Conservation (phyloP, 2,329 filamentous ascomycete species). For the Alternaria sp. region DNA sequence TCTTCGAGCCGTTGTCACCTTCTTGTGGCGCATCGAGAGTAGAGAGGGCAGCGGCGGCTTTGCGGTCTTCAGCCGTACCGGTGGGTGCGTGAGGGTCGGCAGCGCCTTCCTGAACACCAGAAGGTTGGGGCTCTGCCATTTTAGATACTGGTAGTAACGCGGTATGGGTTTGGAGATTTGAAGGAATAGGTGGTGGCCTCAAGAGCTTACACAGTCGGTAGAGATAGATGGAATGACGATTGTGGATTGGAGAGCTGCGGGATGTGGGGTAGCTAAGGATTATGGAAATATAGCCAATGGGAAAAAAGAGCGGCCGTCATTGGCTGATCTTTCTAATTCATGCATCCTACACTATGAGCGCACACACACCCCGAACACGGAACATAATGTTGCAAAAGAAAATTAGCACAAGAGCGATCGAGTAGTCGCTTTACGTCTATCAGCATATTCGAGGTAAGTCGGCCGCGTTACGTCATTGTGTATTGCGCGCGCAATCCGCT, state of each 20-base stretch:
- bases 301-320: conserved; percentile 25
- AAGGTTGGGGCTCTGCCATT: conserved; percentile 71
- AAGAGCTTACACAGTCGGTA: background rate
- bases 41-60: conserved; percentile 77
- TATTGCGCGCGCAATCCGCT: conserved; percentile 4
- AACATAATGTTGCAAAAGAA: background rate
- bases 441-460: conserved; percentile 4
- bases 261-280: conserved; percentile 20
- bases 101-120: conserved; percentile 67
- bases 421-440: background rate
- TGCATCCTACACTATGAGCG: background rate
- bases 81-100: conserved; percentile 56
- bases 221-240: background rate
- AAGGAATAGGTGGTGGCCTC: background rate
- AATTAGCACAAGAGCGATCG: background rate
- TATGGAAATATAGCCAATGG: conserved; percentile 24
- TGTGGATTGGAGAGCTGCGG: conserved; percentile 1
- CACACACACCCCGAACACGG: background rate
- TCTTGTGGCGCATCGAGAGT: conserved; percentile 68
- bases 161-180: background rate
- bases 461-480: conserved; percentile 2
- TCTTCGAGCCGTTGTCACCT: conserved; percentile 60
- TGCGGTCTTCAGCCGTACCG: conserved; percentile 76
- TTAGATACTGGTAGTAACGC: conserved; percentile 15
- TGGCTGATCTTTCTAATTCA: conserved; percentile 3